Conservation (phyloP, 495 filamentous ascomycete genomes). For the Penicillium antarcticum region DNA sequence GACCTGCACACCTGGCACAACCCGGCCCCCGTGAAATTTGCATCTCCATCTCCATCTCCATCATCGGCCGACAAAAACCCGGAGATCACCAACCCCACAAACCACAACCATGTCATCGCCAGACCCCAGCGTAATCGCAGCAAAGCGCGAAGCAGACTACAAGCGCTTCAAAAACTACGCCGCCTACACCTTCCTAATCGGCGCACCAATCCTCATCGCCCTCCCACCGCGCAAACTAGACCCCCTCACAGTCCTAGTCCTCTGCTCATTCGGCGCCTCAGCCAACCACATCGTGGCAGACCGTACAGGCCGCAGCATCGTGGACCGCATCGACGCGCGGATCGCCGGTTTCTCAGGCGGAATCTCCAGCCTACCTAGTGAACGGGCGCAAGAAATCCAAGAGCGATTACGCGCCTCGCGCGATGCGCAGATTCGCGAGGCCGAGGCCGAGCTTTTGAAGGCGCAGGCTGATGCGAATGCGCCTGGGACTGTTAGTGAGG, state of each 20-base stretch:
- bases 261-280: constrained; percentile 54
- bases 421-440: constrained; percentile 23
- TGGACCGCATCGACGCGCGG: constrained; percentile 41
- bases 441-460: constrained; percentile 19
- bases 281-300: constrained; percentile 60
- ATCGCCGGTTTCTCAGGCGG: constrained; percentile 15
- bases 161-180: constrained; percentile 54
- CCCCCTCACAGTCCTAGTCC: constrained; percentile 56
- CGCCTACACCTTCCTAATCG: constrained; percentile 61
- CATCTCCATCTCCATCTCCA: too few species aligned
- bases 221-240: constrained; percentile 80
- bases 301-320: constrained; percentile 51
- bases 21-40: constrained; percentile 3
- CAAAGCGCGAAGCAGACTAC: constrained; percentile 41
- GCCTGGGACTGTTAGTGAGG: constrained; percentile 17
- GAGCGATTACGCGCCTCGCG: constrained; percentile 33
- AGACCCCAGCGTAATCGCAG: background rate
- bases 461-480: constrained; percentile 25
- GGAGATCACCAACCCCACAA: background rate
- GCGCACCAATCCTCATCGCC: constrained; percentile 64
- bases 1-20: constrained; percentile 1
- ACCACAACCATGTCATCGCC: constrained; percentile 14
- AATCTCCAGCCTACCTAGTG: constrained; percentile 45
- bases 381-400: constrained; percentile 53
- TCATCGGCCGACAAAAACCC: background rate